A percentile compares a stretch with the other conserved stretches of the same genome.
These are phyloP conservation scores for Wallacemonas collosoma DNA, from an alignment of 208 protist species.

Conservation along the genomic window DNA sequence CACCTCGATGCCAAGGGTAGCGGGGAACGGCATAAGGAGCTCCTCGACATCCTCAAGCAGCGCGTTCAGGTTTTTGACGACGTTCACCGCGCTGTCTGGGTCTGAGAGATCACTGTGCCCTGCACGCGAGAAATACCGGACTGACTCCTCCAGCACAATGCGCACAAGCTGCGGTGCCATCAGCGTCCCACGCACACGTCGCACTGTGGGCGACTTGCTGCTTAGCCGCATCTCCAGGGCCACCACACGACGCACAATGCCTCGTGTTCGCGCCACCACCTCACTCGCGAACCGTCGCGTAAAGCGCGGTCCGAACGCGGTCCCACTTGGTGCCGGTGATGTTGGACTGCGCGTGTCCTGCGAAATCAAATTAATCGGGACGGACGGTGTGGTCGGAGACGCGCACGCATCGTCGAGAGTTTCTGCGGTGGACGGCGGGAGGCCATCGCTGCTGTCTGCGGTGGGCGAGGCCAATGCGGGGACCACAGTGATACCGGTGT, in stretches of 20 bases:
- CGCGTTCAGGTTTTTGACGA: constrained; percentile 77
- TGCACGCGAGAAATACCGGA: constrained; percentile 57
- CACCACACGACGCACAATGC: constrained; percentile 70
- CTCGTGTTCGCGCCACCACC: constrained; percentile 51
- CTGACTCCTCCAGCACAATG: constrained; percentile 78
- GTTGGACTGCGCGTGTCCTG: background rate
- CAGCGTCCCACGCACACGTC: constrained; percentile 38
- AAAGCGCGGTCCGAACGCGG: background rate
- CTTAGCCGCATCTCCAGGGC: constrained; percentile 73
- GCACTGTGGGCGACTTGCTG: constrained; percentile 56
- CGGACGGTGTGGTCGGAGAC: background rate
- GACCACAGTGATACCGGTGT: too few relatives aligned
- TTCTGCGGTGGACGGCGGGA: background rate
- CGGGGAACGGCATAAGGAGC: constrained; percentile 56
- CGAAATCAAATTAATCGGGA: background rate
- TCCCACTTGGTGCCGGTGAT: background rate
- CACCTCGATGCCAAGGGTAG: constrained; percentile 66
- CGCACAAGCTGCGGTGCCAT: constrained; percentile 48
- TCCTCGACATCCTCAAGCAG: constrained; percentile 70
- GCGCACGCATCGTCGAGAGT: background rate
- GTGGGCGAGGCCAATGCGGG: background rate
- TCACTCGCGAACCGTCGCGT: constrained; percentile 34
- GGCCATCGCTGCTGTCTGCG: background rate
- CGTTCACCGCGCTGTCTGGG: constrained; percentile 50
- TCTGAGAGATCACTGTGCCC: constrained; percentile 40